Evolutionary conservation across 1,284 basidiomycete species (phyloP), one percentile per base, ranked within the genome.

Genomic region (Leccinum subspadiceum): DNA sequence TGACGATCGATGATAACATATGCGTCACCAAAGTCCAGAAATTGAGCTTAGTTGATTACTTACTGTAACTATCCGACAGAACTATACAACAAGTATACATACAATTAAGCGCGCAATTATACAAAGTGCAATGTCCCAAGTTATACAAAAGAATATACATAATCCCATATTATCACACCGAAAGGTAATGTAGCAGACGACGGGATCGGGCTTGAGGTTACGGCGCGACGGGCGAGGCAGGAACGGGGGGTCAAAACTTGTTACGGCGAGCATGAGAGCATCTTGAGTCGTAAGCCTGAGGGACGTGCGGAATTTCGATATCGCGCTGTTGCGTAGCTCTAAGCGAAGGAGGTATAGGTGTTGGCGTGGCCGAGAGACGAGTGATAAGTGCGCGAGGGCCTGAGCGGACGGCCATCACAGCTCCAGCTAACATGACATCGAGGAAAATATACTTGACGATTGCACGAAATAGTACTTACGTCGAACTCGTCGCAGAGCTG

Each of bases 121-220:
- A 73, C 70, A 72, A 26, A 59, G 55, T 57, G 60, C 50, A 53
- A 20, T 56, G 67, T 60, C 48, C 61, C 52, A 33, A 51, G 10
- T 60, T 72, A 70, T 70, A 68, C 68, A 70, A 73, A 68, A 70
- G 69, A 72, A 73, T 72, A 62, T 72, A 70, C 69, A 70, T 68
- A 61, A 68, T 68, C 22, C 67, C 66, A 67, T 66, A 70, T 70
- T 64, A 71, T 68, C 60, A 71, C 61, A 70, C 53, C 12, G 46
- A 62, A 56, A 62, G 52, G 62, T 59, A 70, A 50, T 31, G 60
- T 70, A 69, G 35, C 8, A 46, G 48, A 26, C 51, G 50, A 50
- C 49, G 24, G 49, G 53, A 53, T 57, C 15, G 57, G 41, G 52
- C 48, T 62, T 51, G 62, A 62, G 55, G 71, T 68, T 71, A 59